phyloP scores from a whole-genome alignment of 768 basidiomycete genomes.

The Sporobolomyces roseus region DNA sequence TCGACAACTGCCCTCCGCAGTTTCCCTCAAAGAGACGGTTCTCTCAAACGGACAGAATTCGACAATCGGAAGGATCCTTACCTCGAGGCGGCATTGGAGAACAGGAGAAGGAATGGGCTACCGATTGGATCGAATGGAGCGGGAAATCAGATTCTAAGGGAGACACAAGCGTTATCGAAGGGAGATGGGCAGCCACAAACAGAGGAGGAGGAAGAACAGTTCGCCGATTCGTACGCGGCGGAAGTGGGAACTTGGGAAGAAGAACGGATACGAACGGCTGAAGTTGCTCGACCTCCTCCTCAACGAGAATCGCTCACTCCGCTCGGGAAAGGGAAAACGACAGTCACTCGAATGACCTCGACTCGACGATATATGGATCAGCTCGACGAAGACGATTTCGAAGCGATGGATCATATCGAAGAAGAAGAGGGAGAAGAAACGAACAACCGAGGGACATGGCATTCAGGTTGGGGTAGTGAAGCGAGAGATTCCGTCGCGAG shows the following conservation, averaged over 20 bases:
- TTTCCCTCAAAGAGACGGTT: neutral
- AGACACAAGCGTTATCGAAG: too few species aligned
- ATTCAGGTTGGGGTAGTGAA: conserved; percentile 24
- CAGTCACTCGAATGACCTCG: conserved; percentile 25
- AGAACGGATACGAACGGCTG: too few species aligned
- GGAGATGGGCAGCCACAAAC: too few species aligned
- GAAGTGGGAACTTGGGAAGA: neutral
- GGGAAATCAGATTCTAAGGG: neutral
- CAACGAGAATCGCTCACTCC: neutral
- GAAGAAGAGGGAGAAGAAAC: neutral
- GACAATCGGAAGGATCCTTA: neutral
- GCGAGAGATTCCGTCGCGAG: conserved; percentile 23
- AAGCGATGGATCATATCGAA: neutral
- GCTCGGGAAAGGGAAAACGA: neutral
- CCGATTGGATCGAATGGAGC: neutral
- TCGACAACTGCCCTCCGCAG: neutral
- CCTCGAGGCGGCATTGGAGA: conserved; percentile 30
- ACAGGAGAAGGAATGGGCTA: conserved; percentile 2
- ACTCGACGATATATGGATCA: conserved; percentile 32
- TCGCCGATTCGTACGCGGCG: neutral
- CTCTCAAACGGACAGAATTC: neutral
- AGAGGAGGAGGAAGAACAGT: neutral
- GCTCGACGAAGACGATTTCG: conserved; percentile 19
- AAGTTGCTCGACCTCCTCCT: too few species aligned
- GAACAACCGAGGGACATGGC: conserved; percentile 29